Conservation (phyloP, 768 basidiomycete species). For the Russula olivacea region DNA sequence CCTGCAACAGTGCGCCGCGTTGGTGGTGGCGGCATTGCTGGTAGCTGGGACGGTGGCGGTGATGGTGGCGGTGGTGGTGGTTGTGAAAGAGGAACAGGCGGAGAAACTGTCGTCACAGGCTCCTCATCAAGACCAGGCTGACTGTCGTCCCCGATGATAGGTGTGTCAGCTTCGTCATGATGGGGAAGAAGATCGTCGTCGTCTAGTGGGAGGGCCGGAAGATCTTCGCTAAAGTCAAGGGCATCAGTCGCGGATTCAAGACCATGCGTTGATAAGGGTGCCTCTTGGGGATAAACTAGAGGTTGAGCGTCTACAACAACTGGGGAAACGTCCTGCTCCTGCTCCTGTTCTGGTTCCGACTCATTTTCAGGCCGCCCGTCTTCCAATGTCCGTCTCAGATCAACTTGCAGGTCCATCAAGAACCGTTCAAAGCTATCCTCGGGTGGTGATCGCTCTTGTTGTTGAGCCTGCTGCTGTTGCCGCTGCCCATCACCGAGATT, state of each 20-base stretch:
- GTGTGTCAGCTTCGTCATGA: not conserved
- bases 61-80: not conserved
- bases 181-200: slow-evolving; percentile 5
- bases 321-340: not conserved
- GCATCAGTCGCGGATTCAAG: not conserved
- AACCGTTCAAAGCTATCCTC: slow-evolving; percentile 80
- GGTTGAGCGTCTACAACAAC: not conserved
- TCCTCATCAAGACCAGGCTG: not conserved
- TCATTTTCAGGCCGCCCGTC: slow-evolving; percentile 16
- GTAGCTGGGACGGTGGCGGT: not conserved
- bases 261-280: not conserved
- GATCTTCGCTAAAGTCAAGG: not conserved
- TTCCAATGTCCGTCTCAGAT: slow-evolving; percentile 58
- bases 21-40: not conserved
- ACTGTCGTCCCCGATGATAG: not conserved
- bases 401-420: slow-evolving; percentile 69
- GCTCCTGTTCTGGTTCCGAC: not conserved
- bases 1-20: slow-evolving; percentile 32
- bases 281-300: slow-evolving; percentile 13
- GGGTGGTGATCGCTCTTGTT: slow-evolving; percentile 32
- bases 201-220: slow-evolving; percentile 14
- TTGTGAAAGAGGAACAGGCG: not conserved
- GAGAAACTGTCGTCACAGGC: not conserved
- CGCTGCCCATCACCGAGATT: slow-evolving; percentile 11
- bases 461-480: not conserved